Evolutionary conservation across 148 eudicot genomes (phyloP), one percentile per base, ranked within the genome.

Genomic region (Silene conica): DNA sequence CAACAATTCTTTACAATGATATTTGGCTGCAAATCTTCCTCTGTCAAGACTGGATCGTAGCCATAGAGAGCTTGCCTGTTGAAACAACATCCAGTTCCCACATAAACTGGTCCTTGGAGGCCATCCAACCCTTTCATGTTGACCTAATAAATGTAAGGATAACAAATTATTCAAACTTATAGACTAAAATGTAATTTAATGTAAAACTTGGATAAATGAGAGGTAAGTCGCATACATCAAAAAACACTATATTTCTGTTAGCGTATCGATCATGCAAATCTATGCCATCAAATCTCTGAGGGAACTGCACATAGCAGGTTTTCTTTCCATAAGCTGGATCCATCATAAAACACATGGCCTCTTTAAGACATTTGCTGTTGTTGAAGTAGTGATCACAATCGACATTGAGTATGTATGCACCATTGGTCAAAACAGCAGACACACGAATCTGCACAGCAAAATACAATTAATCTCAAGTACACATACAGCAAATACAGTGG

Each of bases 331-430:
- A 71, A 80, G 77, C 95, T 69, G 98, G 98, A 78, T 94, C 98
- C 97, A 94, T 91, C 95, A 94, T 46, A 83, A 94, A 94, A 74
- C 98, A 94, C 98, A 94, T 94, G 65, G 98, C 98, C 85, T 94
- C 98, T 83, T 89, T 94, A 77, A 89, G 89, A 86, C 90, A 87
- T 82, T 94, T 94, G 77, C 97, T 89, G 76, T 88, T 94, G 82
- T 94, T 94, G 84, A 94, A 94, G 88, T 94, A 94, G 88, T 94
- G 98, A 87, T 94, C 98, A 87, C 98, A 94, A 77, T 94, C 98
- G 43, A 94, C 98, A 52, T 94, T 94, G 85, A 94, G 79, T 52
- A 94, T 78, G 73, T 84, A 94, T 80, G 98, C 98, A 67, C 98
- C 98, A 77, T 94, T 94, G 46, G 98, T 94, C 79, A 94, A 79